phyloP scores from a whole-genome alignment of 2,329 filamentous ascomycete species.

The Teratosphaeria zuluensis region DNA sequence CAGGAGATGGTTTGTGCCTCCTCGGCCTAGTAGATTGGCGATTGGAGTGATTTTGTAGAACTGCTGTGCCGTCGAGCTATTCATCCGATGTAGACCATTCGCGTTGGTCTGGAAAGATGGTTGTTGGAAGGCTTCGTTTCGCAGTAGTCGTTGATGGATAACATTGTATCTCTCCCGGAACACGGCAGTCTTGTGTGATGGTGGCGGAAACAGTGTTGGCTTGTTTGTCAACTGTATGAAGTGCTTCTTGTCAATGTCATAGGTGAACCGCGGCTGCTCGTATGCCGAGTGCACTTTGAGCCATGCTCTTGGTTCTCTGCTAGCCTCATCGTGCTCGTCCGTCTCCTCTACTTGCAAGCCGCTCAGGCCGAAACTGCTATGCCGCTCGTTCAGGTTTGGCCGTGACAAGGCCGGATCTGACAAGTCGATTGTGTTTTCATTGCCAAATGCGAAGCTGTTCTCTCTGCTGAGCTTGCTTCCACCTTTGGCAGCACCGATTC shows the following conservation, averaged over 20 bases:
- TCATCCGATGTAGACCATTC: slow-evolving; percentile 45
- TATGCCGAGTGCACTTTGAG: slow-evolving; percentile 75
- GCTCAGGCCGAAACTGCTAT: slow-evolving; percentile 50
- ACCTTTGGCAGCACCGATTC: slow-evolving; percentile 44
- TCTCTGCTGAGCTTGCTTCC: slow-evolving; percentile 48
- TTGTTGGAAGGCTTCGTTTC: slow-evolving; percentile 86
- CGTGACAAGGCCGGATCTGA: slow-evolving; percentile 9
- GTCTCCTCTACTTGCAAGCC: slow-evolving; percentile 41
- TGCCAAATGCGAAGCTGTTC: slow-evolving; percentile 54
- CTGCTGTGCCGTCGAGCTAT: slow-evolving; percentile 50
- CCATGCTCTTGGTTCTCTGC: slow-evolving; percentile 68
- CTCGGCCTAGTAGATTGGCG: slow-evolving; percentile 63
- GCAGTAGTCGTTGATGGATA: slow-evolving; percentile 80
- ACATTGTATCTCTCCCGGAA: slow-evolving; percentile 89
- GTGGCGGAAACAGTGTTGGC: slow-evolving; percentile 52
- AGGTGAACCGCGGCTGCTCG: slow-evolving; percentile 70
- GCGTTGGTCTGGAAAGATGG: slow-evolving; percentile 56
- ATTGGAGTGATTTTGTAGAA: slow-evolving; percentile 86
- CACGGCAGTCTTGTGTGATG: slow-evolving; percentile 70
- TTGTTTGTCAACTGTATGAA: slow-evolving; percentile 57
- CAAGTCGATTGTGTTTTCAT: slow-evolving; percentile 20
- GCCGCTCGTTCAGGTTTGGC: slow-evolving; percentile 40
- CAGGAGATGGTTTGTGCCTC: slow-evolving; percentile 74
- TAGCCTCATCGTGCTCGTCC: slow-evolving; percentile 47
- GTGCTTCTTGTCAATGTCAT: slow-evolving; percentile 75